Conservation (phyloP, 2,329 filamentous ascomycete genomes). For the Diaporthe caulivora region DNA sequence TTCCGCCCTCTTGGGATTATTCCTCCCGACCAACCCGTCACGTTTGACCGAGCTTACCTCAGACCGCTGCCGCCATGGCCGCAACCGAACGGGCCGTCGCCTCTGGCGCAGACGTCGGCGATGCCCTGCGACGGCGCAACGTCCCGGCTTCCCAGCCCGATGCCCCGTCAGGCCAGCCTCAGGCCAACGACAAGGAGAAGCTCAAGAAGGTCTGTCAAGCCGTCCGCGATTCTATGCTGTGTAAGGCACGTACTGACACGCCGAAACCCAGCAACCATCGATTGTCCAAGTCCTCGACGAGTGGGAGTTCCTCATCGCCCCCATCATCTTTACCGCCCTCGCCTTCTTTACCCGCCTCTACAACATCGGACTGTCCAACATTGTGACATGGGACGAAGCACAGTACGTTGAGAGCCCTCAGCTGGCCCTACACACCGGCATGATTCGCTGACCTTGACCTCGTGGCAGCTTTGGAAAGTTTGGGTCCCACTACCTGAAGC, state of each 20-base stretch:
- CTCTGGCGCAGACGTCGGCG: constrained; percentile 70
- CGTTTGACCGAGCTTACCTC: neutral
- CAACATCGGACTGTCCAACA: constrained; percentile 76
- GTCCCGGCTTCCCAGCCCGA: constrained; percentile 54
- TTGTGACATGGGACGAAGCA: constrained; percentile 77
- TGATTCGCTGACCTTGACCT: constrained; percentile 45
- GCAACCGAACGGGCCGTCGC: constrained; percentile 65
- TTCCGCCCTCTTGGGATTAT: neutral
- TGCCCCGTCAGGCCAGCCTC: constrained; percentile 44
- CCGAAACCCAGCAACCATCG: constrained; percentile 59
- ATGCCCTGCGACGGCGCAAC: constrained; percentile 69
- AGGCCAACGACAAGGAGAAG: constrained; percentile 72
- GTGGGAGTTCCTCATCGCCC: constrained; percentile 73
- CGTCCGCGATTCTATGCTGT: neutral
- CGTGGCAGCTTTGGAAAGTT: constrained; percentile 88
- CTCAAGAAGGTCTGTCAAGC: constrained; percentile 62
- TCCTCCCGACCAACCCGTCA: neutral
- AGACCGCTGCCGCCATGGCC: constrained; percentile 57
- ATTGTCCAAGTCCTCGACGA: constrained; percentile 73
- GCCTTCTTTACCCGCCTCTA: constrained; percentile 77
- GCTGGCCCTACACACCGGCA: constrained; percentile 29
- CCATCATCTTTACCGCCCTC: constrained; percentile 70
- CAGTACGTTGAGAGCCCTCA: constrained; percentile 61
- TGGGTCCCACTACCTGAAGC: constrained; percentile 98
- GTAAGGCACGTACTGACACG: constrained; percentile 41